Conservation (phyloP, 192 early-diverging fungal species). For the Backusella circina region DNA sequence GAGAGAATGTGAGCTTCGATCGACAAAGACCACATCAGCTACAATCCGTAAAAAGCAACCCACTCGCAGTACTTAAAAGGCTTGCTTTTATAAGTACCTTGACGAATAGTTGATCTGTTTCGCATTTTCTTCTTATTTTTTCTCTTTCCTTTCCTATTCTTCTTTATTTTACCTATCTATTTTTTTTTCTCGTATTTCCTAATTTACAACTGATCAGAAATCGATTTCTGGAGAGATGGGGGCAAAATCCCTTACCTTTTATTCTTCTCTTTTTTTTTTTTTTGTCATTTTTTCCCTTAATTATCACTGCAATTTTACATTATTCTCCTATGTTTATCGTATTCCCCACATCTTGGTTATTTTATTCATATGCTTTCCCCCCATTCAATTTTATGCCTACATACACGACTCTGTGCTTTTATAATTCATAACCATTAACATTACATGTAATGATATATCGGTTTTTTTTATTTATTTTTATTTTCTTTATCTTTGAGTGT, state of each 20-base stretch:
- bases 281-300: neutral
- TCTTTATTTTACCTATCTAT: neutral
- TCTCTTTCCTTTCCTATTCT: neutral
- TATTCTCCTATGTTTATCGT: neutral
- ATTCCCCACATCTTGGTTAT: neutral
- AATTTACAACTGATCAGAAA: neutral
- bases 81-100: neutral
- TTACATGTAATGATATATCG: neutral
- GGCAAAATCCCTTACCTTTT: neutral
- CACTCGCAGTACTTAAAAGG: neutral
- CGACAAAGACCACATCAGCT: neutral
- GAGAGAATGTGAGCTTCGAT: slow-evolving; percentile 20
- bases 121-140: neutral
- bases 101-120: neutral
- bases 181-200: neutral
- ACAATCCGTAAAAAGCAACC: neutral
- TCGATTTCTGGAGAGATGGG: neutral
- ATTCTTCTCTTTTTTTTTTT: neutral
- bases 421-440: neutral
- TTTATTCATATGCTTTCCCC: neutral
- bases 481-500: neutral
- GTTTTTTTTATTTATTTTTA: too few species aligned
- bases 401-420: neutral
- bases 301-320: slow-evolving; percentile 1
- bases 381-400: neutral